Conservation (phyloP, 495 filamentous ascomycete genomes). For the Arthonia radiata region DNA sequence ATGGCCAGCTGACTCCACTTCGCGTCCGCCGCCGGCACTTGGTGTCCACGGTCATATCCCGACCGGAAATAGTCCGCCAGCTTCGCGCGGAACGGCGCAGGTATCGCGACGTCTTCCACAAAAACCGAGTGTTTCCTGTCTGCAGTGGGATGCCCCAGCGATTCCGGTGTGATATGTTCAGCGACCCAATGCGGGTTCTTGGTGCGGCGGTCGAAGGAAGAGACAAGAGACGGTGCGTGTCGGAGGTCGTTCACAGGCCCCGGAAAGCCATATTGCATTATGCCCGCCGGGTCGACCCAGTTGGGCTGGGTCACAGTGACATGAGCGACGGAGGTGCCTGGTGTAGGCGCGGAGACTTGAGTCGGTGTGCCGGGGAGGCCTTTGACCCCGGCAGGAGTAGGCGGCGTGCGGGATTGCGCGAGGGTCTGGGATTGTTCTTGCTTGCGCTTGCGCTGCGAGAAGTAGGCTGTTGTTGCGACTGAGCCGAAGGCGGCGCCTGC, state of each 20-base stretch:
- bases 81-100: slow-evolving; percentile 66
- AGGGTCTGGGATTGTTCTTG: no score
- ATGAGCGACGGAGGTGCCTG: slow-evolving; percentile 12
- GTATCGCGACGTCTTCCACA: slow-evolving; percentile 54
- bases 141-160: slow-evolving; percentile 43
- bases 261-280: slow-evolving; percentile 94
- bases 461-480: no score
- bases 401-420: no score
- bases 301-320: slow-evolving; percentile 13
- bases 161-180: slow-evolving; percentile 89
- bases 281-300: slow-evolving; percentile 62
- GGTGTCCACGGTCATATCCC: slow-evolving; percentile 50
- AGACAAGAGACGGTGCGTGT: slow-evolving; percentile 44
- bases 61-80: slow-evolving; percentile 81
- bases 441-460: no score
- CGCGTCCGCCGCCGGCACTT: slow-evolving; percentile 87
- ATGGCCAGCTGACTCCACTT: slow-evolving; percentile 88
- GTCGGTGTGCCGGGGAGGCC: slow-evolving; percentile 8
- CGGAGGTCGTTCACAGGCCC: slow-evolving; percentile 71
- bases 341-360: slow-evolving; percentile 13
- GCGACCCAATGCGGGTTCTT: slow-evolving; percentile 89
- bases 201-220: slow-evolving; percentile 72
- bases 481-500: no score
- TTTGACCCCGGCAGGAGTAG: slow-evolving; percentile 2
- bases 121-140: slow-evolving; percentile 72